Evolutionary conservation across 768 basidiomycete species (phyloP).

Genomic region (Candolleomyces eurysporus): DNA sequence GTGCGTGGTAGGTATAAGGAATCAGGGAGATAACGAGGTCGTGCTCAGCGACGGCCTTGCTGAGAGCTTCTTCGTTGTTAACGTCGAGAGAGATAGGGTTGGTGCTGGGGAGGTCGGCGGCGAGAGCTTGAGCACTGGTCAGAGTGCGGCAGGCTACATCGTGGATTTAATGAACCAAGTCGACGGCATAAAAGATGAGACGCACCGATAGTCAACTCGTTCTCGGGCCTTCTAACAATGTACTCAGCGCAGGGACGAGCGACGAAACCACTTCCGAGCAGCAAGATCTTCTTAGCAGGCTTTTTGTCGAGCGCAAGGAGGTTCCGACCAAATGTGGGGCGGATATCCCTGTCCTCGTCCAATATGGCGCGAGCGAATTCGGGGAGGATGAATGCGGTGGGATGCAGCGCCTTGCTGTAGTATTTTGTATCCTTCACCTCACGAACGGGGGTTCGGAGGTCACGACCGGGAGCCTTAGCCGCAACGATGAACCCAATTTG

Average conservation of each 20-base stretch:
- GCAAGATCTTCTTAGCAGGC: conserved; percentile 67
- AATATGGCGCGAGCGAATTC: conserved; percentile 81
- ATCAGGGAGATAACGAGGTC: conserved; percentile 97
- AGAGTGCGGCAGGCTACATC: conserved; percentile 83
- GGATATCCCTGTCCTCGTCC: conserved; percentile 66
- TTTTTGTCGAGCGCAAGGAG: conserved; percentile 41
- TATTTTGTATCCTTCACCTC: conserved; percentile 72
- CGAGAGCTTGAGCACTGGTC: conserved; percentile 67
- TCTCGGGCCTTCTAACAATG: conserved; percentile 75
- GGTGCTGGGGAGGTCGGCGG: conserved; percentile 64
- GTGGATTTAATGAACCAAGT: background rate
- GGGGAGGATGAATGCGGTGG: conserved; percentile 84
- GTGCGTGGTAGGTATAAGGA: conserved; percentile 88
- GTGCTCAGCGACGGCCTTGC: conserved; percentile 76
- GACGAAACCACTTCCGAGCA: conserved; percentile 94
- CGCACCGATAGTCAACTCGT: conserved; percentile 82
- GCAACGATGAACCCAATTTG: conserved; percentile 95
- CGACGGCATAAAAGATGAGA: conserved; percentile 3
- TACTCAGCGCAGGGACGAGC: conserved; percentile 97
- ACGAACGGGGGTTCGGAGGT: conserved; percentile 72
- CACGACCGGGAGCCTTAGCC: conserved; percentile 69
- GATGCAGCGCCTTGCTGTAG: conserved; percentile 83
- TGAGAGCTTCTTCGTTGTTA: conserved; percentile 63
- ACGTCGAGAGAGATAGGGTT: conserved; percentile 84
- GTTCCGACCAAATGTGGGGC: conserved; percentile 73